Evolutionary conservation across 2,329 filamentous ascomycete genomes (phyloP).

Genomic region (Alternaria incomplexa): DNA sequence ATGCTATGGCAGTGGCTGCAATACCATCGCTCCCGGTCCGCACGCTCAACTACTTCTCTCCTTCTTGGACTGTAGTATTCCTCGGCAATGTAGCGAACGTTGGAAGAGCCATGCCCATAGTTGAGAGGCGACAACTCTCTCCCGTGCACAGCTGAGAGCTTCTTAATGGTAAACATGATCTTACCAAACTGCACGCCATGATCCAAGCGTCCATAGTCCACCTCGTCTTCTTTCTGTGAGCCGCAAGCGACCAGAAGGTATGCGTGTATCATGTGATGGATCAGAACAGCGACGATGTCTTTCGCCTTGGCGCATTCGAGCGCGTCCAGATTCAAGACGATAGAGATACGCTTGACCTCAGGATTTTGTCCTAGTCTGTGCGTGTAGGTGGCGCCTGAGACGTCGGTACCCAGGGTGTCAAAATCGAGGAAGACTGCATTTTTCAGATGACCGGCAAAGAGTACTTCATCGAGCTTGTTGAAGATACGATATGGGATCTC

Average conservation of each 20-base stretch:
- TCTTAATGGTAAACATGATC: conserved; percentile 47
- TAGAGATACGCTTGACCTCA: conserved; percentile 43
- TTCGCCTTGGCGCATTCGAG: conserved; percentile 35
- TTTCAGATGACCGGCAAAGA: conserved; percentile 49
- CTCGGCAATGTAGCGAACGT: conserved; percentile 12
- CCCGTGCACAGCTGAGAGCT: conserved; percentile 35
- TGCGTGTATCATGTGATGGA: conserved; percentile 56
- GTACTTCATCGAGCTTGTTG: conserved; percentile 41
- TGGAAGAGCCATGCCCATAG: conserved; percentile 36
- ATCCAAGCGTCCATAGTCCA: conserved; percentile 43
- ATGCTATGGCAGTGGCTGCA: conserved; percentile 30
- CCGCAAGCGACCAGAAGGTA: conserved; percentile 54
- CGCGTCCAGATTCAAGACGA: conserved; percentile 38
- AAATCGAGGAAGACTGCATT: conserved; percentile 47
- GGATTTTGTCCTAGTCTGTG: conserved; percentile 34
- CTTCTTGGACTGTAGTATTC: conserved; percentile 13
- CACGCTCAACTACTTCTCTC: neutral
- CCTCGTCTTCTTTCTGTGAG: conserved; percentile 38
- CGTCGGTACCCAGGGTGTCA: conserved; percentile 25
- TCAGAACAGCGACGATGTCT: conserved; percentile 45
- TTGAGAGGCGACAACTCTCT: conserved; percentile 38
- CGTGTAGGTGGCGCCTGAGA: conserved; percentile 47
- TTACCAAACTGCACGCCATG: conserved; percentile 52
- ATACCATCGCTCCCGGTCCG: conserved; percentile 28
- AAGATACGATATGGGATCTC: conserved; percentile 46